These are phyloP conservation scores for Isabelozyma heimii DNA, from an alignment of 805 yeast genomes.

Conservation along the genomic window DNA sequence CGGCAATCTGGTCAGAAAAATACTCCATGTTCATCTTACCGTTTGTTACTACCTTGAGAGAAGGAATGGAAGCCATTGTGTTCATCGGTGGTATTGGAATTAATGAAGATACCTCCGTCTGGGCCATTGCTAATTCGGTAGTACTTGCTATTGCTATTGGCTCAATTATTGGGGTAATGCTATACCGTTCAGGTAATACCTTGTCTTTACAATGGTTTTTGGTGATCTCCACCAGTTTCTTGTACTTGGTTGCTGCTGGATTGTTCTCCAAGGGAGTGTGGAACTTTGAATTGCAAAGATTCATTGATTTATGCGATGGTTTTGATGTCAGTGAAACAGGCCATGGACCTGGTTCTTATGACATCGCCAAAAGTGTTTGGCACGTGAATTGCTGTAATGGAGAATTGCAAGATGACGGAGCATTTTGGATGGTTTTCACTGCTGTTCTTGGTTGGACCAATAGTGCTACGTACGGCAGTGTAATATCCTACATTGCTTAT, in stretches of 20 bases:
- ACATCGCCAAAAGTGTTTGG: slow-evolving; percentile 39
- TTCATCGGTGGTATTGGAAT: slow-evolving; percentile 43
- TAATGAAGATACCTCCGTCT: slow-evolving; percentile 28
- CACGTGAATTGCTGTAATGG: slow-evolving; percentile 49
- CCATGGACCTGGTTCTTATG: slow-evolving; percentile 45
- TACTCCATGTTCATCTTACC: slow-evolving; percentile 38
- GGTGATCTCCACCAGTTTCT: slow-evolving; percentile 36
- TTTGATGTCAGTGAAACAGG: slow-evolving; percentile 44
- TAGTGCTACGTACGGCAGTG: slow-evolving; percentile 45
- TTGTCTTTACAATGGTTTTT: slow-evolving; percentile 42
- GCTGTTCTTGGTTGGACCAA: slow-evolving; percentile 48
- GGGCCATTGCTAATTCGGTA: slow-evolving; percentile 30
- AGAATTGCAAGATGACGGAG: slow-evolving; percentile 35
- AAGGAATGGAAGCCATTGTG: slow-evolving; percentile 44
- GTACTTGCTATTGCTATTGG: slow-evolving; percentile 29
- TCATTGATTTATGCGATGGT: slow-evolving; percentile 38
- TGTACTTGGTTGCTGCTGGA: slow-evolving; percentile 44
- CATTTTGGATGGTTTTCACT: slow-evolving; percentile 46
- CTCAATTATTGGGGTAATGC: slow-evolving; percentile 27
- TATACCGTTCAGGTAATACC: slow-evolving; percentile 41
- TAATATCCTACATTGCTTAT: slow-evolving; percentile 31
- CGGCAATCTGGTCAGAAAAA: slow-evolving; percentile 23
- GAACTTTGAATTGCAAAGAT: slow-evolving; percentile 40
- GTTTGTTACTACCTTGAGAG: slow-evolving; percentile 38
- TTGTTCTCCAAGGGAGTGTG: slow-evolving; percentile 44